Evolutionary conservation across 2,329 filamentous ascomycete species (phyloP).

Genomic region (Daldinia sp.): DNA sequence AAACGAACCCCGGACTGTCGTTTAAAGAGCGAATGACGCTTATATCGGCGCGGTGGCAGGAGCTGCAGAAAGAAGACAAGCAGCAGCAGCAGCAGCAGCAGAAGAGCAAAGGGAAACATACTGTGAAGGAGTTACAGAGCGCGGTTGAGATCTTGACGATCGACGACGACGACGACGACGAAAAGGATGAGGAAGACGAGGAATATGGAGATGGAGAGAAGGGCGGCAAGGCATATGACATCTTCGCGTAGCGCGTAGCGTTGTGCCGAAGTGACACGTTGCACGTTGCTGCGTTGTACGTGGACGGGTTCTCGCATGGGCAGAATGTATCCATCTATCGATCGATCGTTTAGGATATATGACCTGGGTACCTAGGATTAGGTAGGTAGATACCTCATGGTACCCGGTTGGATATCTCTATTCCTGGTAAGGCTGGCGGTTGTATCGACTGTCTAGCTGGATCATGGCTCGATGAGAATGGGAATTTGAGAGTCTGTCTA

Average conservation of each 20-base stretch:
- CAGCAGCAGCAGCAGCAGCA: constrained; percentile 7
- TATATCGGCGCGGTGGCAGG: constrained; percentile 71
- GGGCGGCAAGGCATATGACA: not conserved
- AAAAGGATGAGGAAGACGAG: not conserved
- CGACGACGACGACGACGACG: constrained; percentile 15
- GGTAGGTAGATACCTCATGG: not conserved
- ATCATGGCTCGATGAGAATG: constrained; percentile 1
- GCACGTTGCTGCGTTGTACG: not conserved
- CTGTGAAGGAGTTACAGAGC: constrained; percentile 75
- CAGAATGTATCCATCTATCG: not conserved
- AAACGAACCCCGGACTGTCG: constrained; percentile 46
- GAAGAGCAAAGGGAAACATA: constrained; percentile 21
- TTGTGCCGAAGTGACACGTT: not conserved
- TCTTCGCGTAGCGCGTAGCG: not conserved
- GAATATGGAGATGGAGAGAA: no score
- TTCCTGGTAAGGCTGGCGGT: not conserved
- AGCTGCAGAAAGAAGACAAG: constrained; percentile 70
- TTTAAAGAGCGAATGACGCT: constrained; percentile 77
- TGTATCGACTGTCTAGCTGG: not conserved
- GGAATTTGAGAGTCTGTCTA: not conserved
- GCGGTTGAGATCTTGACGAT: constrained; percentile 66
- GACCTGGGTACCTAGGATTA: not conserved
- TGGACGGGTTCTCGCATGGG: not conserved
- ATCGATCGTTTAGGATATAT: not conserved
- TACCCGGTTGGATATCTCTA: not conserved